A percentile compares a stretch with the other conserved stretches of the same genome.
Evolutionary conservation across 768 basidiomycete genomes (phyloP).

Genomic region (Rhodotorula graminis): DNA sequence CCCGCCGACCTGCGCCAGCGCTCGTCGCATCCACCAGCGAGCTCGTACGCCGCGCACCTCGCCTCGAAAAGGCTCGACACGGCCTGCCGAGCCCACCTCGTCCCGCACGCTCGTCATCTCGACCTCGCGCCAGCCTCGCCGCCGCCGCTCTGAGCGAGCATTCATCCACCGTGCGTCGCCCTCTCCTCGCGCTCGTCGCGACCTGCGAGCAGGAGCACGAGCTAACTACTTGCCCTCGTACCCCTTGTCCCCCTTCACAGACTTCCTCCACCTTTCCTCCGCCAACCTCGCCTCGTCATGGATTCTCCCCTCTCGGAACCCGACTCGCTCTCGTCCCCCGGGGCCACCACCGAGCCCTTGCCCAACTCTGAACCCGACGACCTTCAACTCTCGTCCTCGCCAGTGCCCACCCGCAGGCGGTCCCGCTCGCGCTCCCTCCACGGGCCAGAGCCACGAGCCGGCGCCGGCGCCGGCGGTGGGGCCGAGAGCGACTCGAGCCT

Average conservation of each 20-base stretch:
- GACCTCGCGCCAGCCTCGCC: too few relatives aligned
- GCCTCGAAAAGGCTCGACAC: neutral
- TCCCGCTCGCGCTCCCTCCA: neutral
- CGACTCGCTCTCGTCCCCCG: slow-evolving; percentile 37
- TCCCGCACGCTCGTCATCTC: too few relatives aligned
- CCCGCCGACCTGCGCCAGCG: neutral
- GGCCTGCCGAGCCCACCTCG: neutral
- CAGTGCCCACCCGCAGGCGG: neutral
- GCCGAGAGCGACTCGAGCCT: slow-evolving; percentile 35
- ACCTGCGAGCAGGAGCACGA: too few relatives aligned
- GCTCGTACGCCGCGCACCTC: too few relatives aligned
- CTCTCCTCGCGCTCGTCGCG: too few relatives aligned
- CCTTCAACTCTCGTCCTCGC: slow-evolving; percentile 1
- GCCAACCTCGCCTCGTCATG: slow-evolving; percentile 1
- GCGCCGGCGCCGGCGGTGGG: neutral
- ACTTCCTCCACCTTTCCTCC: neutral
- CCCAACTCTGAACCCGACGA: slow-evolving; percentile 15
- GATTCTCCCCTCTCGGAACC: slow-evolving; percentile 33
- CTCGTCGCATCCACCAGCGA: neutral
- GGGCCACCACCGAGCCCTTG: slow-evolving; percentile 36
- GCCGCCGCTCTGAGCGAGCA: too few relatives aligned
- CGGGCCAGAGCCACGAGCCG: neutral
- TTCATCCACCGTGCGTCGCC: too few relatives aligned
- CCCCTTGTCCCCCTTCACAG: too few relatives aligned
- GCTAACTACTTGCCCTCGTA: neutral